Conservation (phyloP, 768 basidiomycete genomes). For the Ramaria rubella region DNA sequence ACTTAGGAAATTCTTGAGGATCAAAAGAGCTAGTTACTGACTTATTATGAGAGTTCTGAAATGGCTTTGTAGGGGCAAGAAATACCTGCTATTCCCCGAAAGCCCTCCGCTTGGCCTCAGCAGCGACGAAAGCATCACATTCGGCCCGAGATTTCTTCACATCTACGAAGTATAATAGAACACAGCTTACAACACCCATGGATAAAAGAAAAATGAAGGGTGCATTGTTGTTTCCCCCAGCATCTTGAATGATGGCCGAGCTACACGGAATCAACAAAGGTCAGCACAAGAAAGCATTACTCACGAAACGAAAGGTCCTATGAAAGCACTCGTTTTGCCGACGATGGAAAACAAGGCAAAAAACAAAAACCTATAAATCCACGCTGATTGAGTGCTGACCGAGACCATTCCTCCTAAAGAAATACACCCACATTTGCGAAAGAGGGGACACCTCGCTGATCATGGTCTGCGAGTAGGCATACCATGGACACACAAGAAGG, state of each 20-base stretch:
- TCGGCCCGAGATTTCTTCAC: constrained; percentile 57
- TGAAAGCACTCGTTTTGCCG: constrained; percentile 41
- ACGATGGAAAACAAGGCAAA: constrained; percentile 72
- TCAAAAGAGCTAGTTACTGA: no score
- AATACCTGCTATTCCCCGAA: constrained; percentile 19
- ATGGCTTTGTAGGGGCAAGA: no score
- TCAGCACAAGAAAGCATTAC: not conserved
- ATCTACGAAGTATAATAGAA: constrained; percentile 59
- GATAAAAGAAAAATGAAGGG: constrained; percentile 69
- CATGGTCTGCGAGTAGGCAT: constrained; percentile 78
- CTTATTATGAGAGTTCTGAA: no score
- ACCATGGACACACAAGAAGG: constrained; percentile 72
- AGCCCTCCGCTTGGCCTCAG: constrained; percentile 41
- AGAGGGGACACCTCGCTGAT: constrained; percentile 71
- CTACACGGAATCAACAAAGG: not conserved
- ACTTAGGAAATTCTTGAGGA: no score
- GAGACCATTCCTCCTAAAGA: not conserved
- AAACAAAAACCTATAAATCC: constrained; percentile 50
- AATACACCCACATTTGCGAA: constrained; percentile 54
- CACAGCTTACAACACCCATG: constrained; percentile 49
- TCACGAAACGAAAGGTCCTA: constrained; percentile 62
- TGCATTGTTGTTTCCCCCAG: constrained; percentile 65
- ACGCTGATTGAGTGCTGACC: not conserved
- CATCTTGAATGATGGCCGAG: constrained; percentile 64
- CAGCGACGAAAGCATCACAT: constrained; percentile 53